These are phyloP conservation scores for Sporisorium exsertum DNA, from an alignment of 1,284 basidiomycete species.

Conservation along the genomic window DNA sequence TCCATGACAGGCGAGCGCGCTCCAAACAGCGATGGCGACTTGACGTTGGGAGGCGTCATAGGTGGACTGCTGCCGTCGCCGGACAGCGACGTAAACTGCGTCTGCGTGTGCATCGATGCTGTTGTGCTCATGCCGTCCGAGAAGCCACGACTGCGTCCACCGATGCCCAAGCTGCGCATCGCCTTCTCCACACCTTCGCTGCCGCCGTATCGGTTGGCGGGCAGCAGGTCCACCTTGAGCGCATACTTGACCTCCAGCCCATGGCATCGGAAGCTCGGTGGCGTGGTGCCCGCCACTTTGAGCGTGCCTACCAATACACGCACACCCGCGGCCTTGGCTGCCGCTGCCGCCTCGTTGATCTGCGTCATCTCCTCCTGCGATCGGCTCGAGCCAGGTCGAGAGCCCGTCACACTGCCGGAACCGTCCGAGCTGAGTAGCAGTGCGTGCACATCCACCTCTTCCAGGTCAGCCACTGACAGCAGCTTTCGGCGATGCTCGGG, in stretches of 20 bases:
- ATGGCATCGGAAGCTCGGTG: constrained; percentile 61
- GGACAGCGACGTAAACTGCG: constrained; percentile 48
- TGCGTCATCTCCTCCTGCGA: constrained; percentile 42
- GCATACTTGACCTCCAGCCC: constrained; percentile 65
- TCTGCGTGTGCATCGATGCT: constrained; percentile 52
- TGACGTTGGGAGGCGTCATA: constrained; percentile 35
- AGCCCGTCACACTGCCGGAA: constrained; percentile 33
- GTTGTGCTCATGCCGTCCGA: constrained; percentile 45
- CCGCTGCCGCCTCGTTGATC: constrained; percentile 36
- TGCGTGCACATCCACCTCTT: constrained; percentile 58
- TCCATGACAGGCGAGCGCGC: constrained; percentile 18
- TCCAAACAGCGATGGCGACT: constrained; percentile 32
- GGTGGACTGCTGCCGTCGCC: constrained; percentile 43
- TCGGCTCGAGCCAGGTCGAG: constrained; percentile 41
- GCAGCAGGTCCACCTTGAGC: constrained; percentile 62
- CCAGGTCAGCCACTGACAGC: constrained; percentile 60
- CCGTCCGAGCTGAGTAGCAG: constrained; percentile 46
- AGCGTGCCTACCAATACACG: constrained; percentile 57
- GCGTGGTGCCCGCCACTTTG: constrained; percentile 48
- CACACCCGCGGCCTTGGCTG: constrained; percentile 46
- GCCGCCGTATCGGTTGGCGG: constrained; percentile 33
- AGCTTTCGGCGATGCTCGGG: constrained; percentile 56
- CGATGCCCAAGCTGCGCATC: constrained; percentile 31
- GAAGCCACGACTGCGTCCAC: constrained; percentile 31
- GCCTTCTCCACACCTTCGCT: constrained; percentile 42